A percentile compares a stretch with the other conserved stretches of the same genome.
These are phyloP conservation scores for Adansonia digitata DNA, from an alignment of 345 rosid species.

Conservation along the genomic window DNA sequence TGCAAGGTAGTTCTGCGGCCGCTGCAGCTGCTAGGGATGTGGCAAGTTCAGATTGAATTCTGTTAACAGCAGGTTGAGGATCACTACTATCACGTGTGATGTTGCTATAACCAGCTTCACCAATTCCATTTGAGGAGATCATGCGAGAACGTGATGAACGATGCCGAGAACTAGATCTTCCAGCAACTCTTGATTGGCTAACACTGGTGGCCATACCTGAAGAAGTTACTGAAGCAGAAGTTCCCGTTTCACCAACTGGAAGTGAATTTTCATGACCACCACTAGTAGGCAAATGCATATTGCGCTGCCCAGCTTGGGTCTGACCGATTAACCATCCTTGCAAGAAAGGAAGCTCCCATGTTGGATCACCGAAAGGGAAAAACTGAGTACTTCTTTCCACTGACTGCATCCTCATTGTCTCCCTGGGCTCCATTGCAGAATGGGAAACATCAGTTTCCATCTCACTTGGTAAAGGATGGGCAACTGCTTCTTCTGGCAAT, in stretches of 20 bases:
- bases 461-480: conserved; percentile 28
- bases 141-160: conserved; percentile 30
- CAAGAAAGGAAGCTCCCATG: conserved; percentile 66
- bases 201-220: conserved; percentile 15
- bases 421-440: conserved; percentile 30
- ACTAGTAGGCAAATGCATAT: conserved; percentile 22
- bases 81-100: conserved; percentile 30
- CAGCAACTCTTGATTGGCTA: conserved; percentile 22
- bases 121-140: conserved; percentile 18
- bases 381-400: conserved; percentile 38
- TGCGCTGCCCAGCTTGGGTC: conserved; percentile 45
- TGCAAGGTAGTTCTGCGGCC: conserved; percentile 51
- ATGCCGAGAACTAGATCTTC: conserved; percentile 37
- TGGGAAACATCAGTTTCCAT: conserved; percentile 33
- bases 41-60: conserved; percentile 44
- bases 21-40: conserved; percentile 30
- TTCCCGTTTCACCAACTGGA: conserved; percentile 25
- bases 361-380: conserved; percentile 45
- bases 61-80: conserved; percentile 29
- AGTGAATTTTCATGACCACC: conserved; percentile 26
- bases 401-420: conserved; percentile 39
- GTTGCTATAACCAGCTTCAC: conserved; percentile 27
- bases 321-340: conserved; percentile 74
- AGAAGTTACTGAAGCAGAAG: conserved; percentile 18
- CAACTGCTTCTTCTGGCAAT: conserved; percentile 30